Evolutionary conservation across 129 eudicot species (phyloP), one percentile per base, ranked within the genome.

Genomic region (Dittrichia graveolens): DNA sequence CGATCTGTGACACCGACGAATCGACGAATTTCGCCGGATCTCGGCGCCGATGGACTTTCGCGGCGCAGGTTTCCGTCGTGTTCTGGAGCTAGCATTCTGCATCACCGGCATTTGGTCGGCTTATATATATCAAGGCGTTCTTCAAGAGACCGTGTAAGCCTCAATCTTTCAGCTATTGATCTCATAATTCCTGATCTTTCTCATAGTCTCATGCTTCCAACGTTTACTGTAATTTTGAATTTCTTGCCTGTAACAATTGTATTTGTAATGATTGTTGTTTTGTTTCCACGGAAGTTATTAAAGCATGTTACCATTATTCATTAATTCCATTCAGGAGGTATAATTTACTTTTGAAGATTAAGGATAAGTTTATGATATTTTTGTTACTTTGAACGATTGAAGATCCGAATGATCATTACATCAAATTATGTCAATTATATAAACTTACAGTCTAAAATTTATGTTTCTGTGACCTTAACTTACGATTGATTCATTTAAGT

Each of bases 21-120:
- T 4, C 14, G 48, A 35, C 65, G 46, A 47, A 68, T 68, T 53
- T 63, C 77, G 73, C 74, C 74, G 84, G 88, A 78, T 79, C 83
- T 58, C 65, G 37, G 79, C 75, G 84, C 5, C 37, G 47, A 95
- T 95, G 99, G 99, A 83, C 72, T 78, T 86, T 60, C 96, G 83
- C 59, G 86, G 84, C 75, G 71, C 77, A 76, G 91, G 96, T 8
- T 84, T 87, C 82, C 86, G 96, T 19, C 99, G 99, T 42, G 79
- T 87, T 9, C 73, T 91, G 57, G 85, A 86, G 61, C 84, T 95
- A 3, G 87, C 84, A 10, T 91, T 91, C 69, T 95, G 99, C 57
- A 95, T 95, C 48, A 86, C 90, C 57, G 99, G 97, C 34, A 95
- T 95, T 68, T 95, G 99, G 99, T 75, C 95, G 9, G 97, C 99